Evolutionary conservation across 768 basidiomycete species (phyloP).

Genomic region (Fomitopsis pulvina): DNA sequence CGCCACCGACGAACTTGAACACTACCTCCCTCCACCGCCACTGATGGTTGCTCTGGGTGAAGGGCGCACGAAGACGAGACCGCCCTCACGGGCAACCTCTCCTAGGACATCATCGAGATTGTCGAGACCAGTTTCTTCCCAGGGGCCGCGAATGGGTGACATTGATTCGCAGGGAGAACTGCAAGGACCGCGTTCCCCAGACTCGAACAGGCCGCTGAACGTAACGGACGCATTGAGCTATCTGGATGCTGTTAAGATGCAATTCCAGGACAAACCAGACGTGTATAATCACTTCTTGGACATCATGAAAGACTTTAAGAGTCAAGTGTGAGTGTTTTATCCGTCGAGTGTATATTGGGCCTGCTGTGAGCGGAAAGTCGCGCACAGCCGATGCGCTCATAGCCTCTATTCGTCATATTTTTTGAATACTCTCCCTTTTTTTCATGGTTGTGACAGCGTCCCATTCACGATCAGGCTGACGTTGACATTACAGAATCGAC

Average conservation of each 20-base stretch:
- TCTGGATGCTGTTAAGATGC: slow-evolving; percentile 89
- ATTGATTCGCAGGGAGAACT: slow-evolving; percentile 8
- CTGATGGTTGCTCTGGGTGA: background rate
- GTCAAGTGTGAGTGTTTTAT: slow-evolving; percentile 63
- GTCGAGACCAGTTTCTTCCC: slow-evolving; percentile 8
- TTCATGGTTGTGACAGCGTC: background rate
- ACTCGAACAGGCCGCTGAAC: slow-evolving; percentile 56
- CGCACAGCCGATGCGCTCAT: too few relatives aligned
- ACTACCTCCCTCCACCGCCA: background rate
- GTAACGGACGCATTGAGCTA: slow-evolving; percentile 92
- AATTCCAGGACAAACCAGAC: slow-evolving; percentile 85
- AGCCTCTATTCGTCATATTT: too few relatives aligned
- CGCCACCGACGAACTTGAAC: background rate
- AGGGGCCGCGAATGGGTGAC: slow-evolving; percentile 6
- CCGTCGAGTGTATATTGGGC: too few relatives aligned
- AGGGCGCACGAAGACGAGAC: background rate
- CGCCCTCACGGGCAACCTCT: background rate
- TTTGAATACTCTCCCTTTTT: background rate
- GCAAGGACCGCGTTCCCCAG: slow-evolving; percentile 7
- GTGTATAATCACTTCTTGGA: slow-evolving; percentile 94
- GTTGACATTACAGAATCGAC: slow-evolving; percentile 63
- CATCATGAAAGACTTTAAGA: slow-evolving; percentile 99
- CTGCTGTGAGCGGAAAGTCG: too few relatives aligned
- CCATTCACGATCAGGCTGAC: background rate
- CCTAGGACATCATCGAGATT: background rate